phyloP scores from a whole-genome alignment of 108 stramenopile species.

The Cyclotella cryptica region DNA sequence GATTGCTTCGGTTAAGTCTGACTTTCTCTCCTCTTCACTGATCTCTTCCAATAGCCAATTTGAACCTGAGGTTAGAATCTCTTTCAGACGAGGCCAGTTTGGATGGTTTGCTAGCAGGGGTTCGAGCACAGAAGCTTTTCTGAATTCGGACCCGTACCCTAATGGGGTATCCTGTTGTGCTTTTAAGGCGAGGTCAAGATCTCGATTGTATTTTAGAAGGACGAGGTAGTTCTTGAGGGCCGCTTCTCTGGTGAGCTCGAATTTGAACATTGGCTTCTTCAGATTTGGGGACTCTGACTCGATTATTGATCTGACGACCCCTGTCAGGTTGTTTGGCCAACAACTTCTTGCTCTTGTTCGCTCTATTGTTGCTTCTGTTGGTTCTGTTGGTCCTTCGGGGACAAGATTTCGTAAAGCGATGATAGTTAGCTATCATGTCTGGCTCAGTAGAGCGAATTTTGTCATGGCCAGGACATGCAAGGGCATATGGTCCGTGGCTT shows the following conservation, averaged over 20 bases:
- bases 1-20: slow-evolving; percentile 17
- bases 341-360: too few species aligned
- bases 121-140: not conserved
- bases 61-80: slow-evolving; percentile 4
- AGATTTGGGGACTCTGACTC: too few species aligned
- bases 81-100: slow-evolving; percentile 16
- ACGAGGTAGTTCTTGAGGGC: not conserved
- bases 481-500: too few species aligned
- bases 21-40: not conserved
- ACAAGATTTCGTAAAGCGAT: too few species aligned
- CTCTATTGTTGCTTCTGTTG: too few species aligned
- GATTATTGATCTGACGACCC: too few species aligned
- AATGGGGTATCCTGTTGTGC: slow-evolving; percentile 7
- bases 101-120: slow-evolving; percentile 9
- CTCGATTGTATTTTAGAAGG: not conserved
- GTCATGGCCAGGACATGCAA: too few species aligned
- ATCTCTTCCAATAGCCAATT: slow-evolving; percentile 12
- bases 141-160: slow-evolving; percentile 26
- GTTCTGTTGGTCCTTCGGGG: too few species aligned
- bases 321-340: too few species aligned
- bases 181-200: not conserved
- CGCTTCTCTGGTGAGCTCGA: not conserved
- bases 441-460: too few species aligned
- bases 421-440: too few species aligned
- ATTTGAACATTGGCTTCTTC: not conserved